Evolutionary conservation across 345 rosid species (phyloP).

Genomic region (Pelargonium nanum): DNA sequence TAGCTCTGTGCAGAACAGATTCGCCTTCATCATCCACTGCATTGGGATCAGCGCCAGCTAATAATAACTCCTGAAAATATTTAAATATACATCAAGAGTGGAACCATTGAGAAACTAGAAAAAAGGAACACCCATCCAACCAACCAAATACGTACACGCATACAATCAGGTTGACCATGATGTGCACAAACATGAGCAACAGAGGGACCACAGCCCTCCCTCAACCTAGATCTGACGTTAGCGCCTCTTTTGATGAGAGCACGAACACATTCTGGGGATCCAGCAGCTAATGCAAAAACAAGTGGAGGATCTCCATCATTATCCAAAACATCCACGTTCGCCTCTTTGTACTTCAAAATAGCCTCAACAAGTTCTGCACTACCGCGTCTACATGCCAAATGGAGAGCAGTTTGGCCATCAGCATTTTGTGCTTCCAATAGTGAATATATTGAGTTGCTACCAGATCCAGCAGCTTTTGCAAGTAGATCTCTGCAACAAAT

Average conservation of each 20-base stretch:
- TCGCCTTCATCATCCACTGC: constrained; percentile 97
- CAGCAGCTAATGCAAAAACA: constrained; percentile 97
- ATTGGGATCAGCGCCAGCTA: constrained; percentile 98
- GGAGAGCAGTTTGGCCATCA: constrained; percentile 93
- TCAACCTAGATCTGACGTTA: constrained; percentile 70
- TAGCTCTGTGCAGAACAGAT: constrained; percentile 87
- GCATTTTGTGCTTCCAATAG: constrained; percentile 76
- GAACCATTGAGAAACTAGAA: background rate
- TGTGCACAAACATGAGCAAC: constrained; percentile 97
- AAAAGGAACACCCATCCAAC: constrained; percentile 3
- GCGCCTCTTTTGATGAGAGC: constrained; percentile 80
- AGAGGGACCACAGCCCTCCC: constrained; percentile 88
- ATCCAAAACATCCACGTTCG: constrained; percentile 78
- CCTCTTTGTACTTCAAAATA: constrained; percentile 54
- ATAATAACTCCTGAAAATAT: constrained; percentile 63
- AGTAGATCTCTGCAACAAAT: constrained; percentile 53
- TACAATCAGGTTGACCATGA: constrained; percentile 98
- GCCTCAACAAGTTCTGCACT: constrained; percentile 74
- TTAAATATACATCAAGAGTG: constrained; percentile 4
- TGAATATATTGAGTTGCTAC: constrained; percentile 36
- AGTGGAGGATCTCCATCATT: constrained; percentile 98
- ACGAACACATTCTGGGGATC: constrained; percentile 89
- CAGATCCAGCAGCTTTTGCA: constrained; percentile 62
- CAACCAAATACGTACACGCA: constrained; percentile 59
- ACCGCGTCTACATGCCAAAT: constrained; percentile 97